Conservation (phyloP, 164 flowering plant species). For the Liriodendron chinense region DNA sequence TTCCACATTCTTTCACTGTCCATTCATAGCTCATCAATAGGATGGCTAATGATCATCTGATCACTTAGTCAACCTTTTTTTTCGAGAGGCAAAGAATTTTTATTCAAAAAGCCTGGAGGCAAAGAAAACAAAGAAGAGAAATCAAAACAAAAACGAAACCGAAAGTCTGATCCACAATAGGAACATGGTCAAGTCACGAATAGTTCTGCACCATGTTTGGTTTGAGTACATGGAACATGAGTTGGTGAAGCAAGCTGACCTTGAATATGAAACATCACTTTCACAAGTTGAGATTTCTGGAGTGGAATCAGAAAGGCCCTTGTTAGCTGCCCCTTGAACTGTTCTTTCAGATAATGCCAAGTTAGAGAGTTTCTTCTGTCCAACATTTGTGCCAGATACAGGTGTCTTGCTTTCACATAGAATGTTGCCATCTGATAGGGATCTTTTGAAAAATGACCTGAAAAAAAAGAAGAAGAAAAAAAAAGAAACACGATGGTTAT, state of each 20-base stretch:
- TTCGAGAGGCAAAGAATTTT: no score
- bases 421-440: constrained; percentile 87
- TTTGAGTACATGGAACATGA: background rate
- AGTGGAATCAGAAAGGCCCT: constrained; percentile 61
- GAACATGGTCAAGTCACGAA: no score
- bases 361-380: constrained; percentile 25
- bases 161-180: no score
- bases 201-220: background rate
- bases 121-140: no score
- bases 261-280: constrained; percentile 46
- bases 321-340: constrained; percentile 24
- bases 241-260: constrained; percentile 30
- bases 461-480: constrained; percentile 1
- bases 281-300: constrained; percentile 69
- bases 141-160: no score
- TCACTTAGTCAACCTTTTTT: no score
- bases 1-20: no score
- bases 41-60: no score
- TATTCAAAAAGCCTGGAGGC: no score
- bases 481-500: background rate
- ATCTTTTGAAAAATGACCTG: constrained; percentile 74
- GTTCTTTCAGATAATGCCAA: constrained; percentile 31
- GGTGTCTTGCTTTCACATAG: constrained; percentile 48
- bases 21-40: no score
- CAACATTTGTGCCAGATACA: constrained; percentile 25